phyloP scores from a whole-genome alignment of 257 asterid genomes.

The Przewalskia tangutica region DNA sequence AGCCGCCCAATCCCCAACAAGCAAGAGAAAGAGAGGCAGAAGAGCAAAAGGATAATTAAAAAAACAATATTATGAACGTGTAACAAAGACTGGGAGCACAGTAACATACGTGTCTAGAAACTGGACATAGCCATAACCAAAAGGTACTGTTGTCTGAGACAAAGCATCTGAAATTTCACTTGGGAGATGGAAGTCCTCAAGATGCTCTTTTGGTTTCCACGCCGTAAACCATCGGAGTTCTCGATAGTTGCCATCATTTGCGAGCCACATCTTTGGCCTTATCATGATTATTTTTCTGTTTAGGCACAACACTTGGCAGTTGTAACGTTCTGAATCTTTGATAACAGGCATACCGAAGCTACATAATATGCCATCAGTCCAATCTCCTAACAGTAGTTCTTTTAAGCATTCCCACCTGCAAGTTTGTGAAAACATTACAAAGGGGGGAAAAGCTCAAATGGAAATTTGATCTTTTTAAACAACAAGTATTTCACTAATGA shows the following conservation, averaged over 20 bases:
- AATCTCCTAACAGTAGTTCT: constrained; percentile 67
- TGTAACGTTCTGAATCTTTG: constrained; percentile 83
- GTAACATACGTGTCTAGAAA: constrained; percentile 68
- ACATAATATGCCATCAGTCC: constrained; percentile 80
- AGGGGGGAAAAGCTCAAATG: background rate
- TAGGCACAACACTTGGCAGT: constrained; percentile 79
- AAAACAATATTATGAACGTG: background rate
- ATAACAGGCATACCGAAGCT: constrained; percentile 91
- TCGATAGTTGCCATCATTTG: constrained; percentile 82
- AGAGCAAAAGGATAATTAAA: background rate
- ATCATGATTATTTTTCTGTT: constrained; percentile 78
- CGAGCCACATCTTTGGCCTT: constrained; percentile 94
- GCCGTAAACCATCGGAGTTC: constrained; percentile 96
- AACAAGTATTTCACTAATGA: background rate
- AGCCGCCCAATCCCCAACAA: background rate
- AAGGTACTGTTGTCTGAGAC: constrained; percentile 59
- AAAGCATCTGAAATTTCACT: constrained; percentile 57
- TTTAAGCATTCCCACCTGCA: constrained; percentile 91
- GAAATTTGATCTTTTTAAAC: background rate
- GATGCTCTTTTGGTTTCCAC: constrained; percentile 67
- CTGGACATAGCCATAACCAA: constrained; percentile 83
- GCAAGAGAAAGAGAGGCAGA: background rate
- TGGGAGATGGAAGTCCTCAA: constrained; percentile 78
- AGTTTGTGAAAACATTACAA: background rate
- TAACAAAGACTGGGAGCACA: background rate